A percentile compares a stretch with the other conserved stretches of the same genome.
These are phyloP conservation scores for Porpolomopsis calyptriformis DNA, from an alignment of 768 basidiomycete species.

Conservation along the genomic window DNA sequence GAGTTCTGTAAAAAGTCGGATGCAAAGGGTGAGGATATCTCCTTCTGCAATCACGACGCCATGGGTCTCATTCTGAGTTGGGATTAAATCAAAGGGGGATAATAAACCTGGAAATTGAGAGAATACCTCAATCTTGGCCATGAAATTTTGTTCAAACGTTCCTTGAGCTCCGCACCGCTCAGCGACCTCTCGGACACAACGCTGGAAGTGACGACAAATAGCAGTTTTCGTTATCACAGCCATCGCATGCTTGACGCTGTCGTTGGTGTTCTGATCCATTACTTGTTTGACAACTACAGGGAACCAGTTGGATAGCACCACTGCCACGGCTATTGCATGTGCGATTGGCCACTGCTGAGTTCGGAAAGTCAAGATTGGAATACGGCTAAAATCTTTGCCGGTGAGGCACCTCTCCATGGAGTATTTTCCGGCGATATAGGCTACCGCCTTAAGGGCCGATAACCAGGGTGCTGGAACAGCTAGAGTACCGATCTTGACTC, in stretches of 20 bases:
- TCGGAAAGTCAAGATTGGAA: constrained; percentile 51
- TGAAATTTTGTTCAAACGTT: constrained; percentile 52
- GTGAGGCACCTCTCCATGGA: constrained; percentile 43
- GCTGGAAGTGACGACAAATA: constrained; percentile 42
- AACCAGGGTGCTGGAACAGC: constrained; percentile 40
- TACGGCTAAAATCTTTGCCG: constrained; percentile 30
- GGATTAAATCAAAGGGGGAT: constrained; percentile 9
- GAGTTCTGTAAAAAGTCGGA: constrained; percentile 49
- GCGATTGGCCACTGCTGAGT: constrained; percentile 56
- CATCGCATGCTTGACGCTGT: constrained; percentile 43
- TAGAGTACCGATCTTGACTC: constrained; percentile 45
- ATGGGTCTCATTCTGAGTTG: constrained; percentile 34
- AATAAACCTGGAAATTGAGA: constrained; percentile 4
- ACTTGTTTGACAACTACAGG: constrained; percentile 27
- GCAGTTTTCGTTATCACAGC: constrained; percentile 48
- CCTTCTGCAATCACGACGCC: constrained; percentile 55
- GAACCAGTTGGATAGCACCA: constrained; percentile 42
- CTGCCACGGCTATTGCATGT: constrained; percentile 39
- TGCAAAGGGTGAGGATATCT: constrained; percentile 40
- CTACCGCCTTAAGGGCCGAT: constrained; percentile 40
- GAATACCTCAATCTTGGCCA: constrained; percentile 42
- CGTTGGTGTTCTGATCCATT: constrained; percentile 29
- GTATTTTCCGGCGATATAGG: constrained; percentile 48
- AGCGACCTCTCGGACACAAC: constrained; percentile 40
- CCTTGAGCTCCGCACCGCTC: constrained; percentile 62